These are phyloP conservation scores for Debaryomycetaceae sp. DNA, from an alignment of 1,139 yeast species.

Conservation along the genomic window DNA sequence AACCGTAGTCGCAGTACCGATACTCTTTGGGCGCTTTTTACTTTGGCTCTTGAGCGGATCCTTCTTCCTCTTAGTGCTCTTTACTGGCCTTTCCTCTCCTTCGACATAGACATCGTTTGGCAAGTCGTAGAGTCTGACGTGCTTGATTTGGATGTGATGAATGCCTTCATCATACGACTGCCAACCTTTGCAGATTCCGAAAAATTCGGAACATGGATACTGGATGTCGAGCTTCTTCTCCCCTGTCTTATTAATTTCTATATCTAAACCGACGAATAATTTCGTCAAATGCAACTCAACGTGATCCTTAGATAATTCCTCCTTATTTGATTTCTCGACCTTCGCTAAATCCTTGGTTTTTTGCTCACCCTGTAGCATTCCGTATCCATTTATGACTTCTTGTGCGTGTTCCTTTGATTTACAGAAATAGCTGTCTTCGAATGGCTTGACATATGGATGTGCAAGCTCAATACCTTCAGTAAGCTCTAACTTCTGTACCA, in stretches of 20 bases:
- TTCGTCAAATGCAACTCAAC: conserved; percentile 60
- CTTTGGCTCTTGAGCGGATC: conserved; percentile 9
- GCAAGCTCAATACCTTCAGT: conserved; percentile 74
- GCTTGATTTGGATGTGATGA: conserved; percentile 65
- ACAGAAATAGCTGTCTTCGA: conserved; percentile 54
- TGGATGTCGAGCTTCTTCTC: conserved; percentile 79
- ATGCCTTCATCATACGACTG: conserved; percentile 56
- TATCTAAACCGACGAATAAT: conserved; percentile 74
- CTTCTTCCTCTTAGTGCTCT: conserved; percentile 34
- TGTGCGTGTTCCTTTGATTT: conserved; percentile 52
- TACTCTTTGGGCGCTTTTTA: conserved; percentile 17
- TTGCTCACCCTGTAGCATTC: conserved; percentile 44
- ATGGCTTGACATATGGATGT: conserved; percentile 85
- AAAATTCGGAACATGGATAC: conserved; percentile 88
- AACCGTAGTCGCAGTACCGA: conserved; percentile 8
- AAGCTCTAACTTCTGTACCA: conserved; percentile 79
- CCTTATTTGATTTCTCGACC: not conserved
- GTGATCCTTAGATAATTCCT: conserved; percentile 1
- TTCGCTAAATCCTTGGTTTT: conserved; percentile 6
- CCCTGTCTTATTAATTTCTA: conserved; percentile 45
- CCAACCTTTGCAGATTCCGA: conserved; percentile 73
- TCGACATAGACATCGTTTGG: conserved; percentile 83
- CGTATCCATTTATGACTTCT: conserved; percentile 53
- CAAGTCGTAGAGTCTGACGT: conserved; percentile 75
- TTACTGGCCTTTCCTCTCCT: conserved; percentile 71